Evolutionary conservation across 495 filamentous ascomycete genomes (phyloP), one percentile per base, ranked within the genome.

Genomic region (Neurospora hispaniola): DNA sequence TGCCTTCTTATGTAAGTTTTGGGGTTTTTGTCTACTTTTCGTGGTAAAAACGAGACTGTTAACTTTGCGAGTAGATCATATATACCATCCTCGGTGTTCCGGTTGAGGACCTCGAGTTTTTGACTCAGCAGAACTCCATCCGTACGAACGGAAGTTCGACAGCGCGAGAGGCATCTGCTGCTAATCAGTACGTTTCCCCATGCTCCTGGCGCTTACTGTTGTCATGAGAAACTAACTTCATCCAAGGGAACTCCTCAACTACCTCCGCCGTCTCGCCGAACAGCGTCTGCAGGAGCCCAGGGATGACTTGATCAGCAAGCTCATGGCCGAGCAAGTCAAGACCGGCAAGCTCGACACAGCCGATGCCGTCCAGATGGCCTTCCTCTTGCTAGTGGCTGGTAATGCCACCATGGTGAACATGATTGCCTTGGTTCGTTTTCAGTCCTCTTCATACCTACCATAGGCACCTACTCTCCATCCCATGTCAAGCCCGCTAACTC

Each of bases 321-420:
- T 86, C 4, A 79, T 82, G 11, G 76, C 72, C 3, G 77, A 85
- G 46, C 83, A 85, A 54, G 74, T 82, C 10, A 78, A 77, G 27
- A 76, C 77, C 6, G 84, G 84, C 3, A 71, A 82, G 23, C 75
- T 86, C 14, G 74, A 79, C 3, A 80, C 78, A 74, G 74, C 71
- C 1, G 83, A 84, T 42, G 82, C 80, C 0, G 78, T 82, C 1
- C 80, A 83, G 71, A 83, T 85, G 70, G 81, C 83, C 0, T 85
- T 85, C 74, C 72, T 86, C 35, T 73, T 85, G 42, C 80, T 86
- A 2, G 83, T 84, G 0, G 84, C 84, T 0, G 84, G 83, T 4
- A 86, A 86, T 48, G 83, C 84, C 0, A 85, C 84, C 12, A 84
- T 86, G 81, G 80, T 86, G 12, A 84, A 81, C 74, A 85, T 85